These are phyloP conservation scores for Carex scoparia DNA, from an alignment of 176 grass and related monocot genomes.

Conservation along the genomic window DNA sequence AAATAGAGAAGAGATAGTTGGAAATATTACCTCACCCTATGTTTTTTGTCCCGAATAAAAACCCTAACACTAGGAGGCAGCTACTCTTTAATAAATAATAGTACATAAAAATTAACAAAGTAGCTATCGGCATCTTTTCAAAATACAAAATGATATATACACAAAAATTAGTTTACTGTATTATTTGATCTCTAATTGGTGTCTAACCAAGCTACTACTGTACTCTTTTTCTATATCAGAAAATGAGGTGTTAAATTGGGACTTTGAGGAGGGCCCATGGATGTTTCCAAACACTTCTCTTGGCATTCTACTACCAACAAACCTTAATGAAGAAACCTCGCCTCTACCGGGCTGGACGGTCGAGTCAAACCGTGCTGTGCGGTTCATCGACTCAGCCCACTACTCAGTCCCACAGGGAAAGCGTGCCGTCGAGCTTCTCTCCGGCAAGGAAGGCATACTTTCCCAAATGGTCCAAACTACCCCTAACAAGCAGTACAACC, in stretches of 20 bases:
- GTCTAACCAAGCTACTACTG: background rate
- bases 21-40: background rate
- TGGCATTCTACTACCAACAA: constrained; percentile 87
- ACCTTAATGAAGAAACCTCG: constrained; percentile 82
- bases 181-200: background rate
- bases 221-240: constrained; percentile 33
- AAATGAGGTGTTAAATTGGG: constrained; percentile 74
- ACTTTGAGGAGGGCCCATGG: constrained; percentile 99
- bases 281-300: constrained; percentile 88
- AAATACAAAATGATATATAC: background rate
- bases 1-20: background rate
- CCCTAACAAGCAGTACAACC: constrained; percentile 73
- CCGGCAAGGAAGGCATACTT: constrained; percentile 95
- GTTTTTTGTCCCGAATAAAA: background rate
- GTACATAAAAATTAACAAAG: background rate
- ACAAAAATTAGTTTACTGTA: background rate
- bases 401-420: constrained; percentile 85
- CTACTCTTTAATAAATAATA: background rate
- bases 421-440: constrained; percentile 89
- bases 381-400: constrained; percentile 69
- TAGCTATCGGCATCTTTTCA: background rate
- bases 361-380: constrained; percentile 87
- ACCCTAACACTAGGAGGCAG: background rate
- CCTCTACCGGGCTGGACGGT: constrained; percentile 82
- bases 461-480: constrained; percentile 96